Percentiles rank a stretch among this genome's conserved stretches.
These are phyloP conservation scores for Adenanthera pavonina DNA, from an alignment of 306 rosid species.

Conservation along the genomic window DNA sequence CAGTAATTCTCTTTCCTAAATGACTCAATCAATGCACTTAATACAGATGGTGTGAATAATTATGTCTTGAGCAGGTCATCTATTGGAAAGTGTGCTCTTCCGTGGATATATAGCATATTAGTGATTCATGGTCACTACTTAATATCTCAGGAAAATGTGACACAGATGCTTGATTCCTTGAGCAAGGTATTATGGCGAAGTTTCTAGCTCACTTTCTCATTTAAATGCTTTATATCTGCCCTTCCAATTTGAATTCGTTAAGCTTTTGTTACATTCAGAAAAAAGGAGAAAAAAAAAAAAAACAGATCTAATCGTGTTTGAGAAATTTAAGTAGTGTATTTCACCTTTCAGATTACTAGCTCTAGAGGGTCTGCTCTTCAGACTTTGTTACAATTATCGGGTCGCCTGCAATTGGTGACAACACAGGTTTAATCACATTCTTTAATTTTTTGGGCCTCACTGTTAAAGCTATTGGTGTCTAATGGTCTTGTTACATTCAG, in stretches of 20 bases:
- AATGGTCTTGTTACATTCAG: slow-evolving; percentile 45
- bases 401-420: slow-evolving; percentile 82
- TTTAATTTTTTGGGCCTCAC: slow-evolving; percentile 7
- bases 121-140: slow-evolving; percentile 65
- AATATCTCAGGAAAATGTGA: slow-evolving; percentile 52
- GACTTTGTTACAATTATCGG: slow-evolving; percentile 76
- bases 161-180: slow-evolving; percentile 62
- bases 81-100: slow-evolving; percentile 69
- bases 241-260: slow-evolving; percentile 30
- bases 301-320: neutral
- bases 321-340: slow-evolving; percentile 28
- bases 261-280: slow-evolving; percentile 1
- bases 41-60: slow-evolving; percentile 28
- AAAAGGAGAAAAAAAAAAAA: neutral
- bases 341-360: slow-evolving; percentile 58
- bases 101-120: slow-evolving; percentile 84
- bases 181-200: slow-evolving; percentile 55
- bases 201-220: slow-evolving; percentile 27
- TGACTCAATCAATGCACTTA: slow-evolving; percentile 24
- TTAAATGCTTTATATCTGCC: slow-evolving; percentile 32
- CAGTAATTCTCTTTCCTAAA: slow-evolving; percentile 16
- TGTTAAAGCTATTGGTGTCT: slow-evolving; percentile 33
- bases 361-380: slow-evolving; percentile 69
- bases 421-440: slow-evolving; percentile 68
- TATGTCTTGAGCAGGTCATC: slow-evolving; percentile 62